Evolutionary conservation across 495 filamentous ascomycete genomes (phyloP).

Genomic region (Lasiosphaeria ovina): DNA sequence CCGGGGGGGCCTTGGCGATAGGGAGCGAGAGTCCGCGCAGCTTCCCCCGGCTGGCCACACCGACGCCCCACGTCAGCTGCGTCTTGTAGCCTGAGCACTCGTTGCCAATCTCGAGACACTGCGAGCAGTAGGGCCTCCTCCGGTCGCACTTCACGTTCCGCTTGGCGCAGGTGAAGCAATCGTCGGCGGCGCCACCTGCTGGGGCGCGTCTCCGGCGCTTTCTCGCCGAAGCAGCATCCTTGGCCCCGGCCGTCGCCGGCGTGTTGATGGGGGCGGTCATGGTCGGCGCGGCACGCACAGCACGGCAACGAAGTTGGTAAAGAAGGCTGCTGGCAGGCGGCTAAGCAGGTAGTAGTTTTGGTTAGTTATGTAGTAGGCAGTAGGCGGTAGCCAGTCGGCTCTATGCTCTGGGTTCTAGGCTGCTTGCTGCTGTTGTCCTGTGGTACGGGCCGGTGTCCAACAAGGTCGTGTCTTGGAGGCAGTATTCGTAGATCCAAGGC

Average conservation of each 20-base stretch:
- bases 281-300: background rate
- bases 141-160: constrained; percentile 84
- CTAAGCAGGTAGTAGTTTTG: constrained; percentile 11
- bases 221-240: constrained; percentile 50
- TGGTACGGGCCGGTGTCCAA: constrained; percentile 9
- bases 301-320: background rate
- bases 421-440: background rate
- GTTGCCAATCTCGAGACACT: constrained; percentile 86
- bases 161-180: constrained; percentile 92
- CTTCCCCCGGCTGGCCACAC: constrained; percentile 95
- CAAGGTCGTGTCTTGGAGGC: constrained; percentile 31
- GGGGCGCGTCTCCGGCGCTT: constrained; percentile 88
- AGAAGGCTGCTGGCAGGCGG: background rate
- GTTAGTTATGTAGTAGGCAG: no score
- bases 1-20: constrained; percentile 69
- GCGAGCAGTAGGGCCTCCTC: constrained; percentile 89
- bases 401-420: no score
- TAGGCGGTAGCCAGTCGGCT: no score
- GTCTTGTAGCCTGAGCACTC: constrained; percentile 98
- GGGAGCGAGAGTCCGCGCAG: constrained; percentile 85
- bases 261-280: constrained; percentile 49
- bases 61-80: constrained; percentile 95
- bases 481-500: constrained; percentile 27
- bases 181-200: constrained; percentile 84
- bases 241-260: constrained; percentile 37